phyloP scores from a whole-genome alignment of 78 protist species.

The Tieghemostelium lacteum region DNA sequence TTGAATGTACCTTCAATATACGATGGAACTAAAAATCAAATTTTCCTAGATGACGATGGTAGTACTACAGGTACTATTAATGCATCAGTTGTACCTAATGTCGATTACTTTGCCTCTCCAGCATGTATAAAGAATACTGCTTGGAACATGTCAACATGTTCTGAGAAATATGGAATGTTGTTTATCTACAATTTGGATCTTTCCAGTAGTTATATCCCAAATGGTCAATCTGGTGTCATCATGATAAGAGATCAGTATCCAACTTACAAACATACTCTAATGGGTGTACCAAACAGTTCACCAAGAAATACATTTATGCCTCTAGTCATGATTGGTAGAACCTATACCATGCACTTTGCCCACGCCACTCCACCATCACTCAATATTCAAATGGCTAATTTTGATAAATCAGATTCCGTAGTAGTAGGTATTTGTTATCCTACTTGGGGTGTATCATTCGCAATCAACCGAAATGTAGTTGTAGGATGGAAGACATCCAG shows the following conservation, averaged over 20 bases:
- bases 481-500: background rate
- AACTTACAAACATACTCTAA: background rate
- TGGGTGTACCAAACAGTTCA: conserved; percentile 48
- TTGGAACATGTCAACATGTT: conserved; percentile 25
- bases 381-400: conserved; percentile 55
- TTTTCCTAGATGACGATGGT: conserved; percentile 32
- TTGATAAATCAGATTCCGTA: conserved; percentile 22
- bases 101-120: conserved; percentile 23
- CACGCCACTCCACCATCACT: conserved; percentile 57
- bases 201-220: background rate
- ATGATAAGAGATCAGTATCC: conserved; percentile 58
- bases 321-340: conserved; percentile 34
- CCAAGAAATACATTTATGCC: conserved; percentile 70
- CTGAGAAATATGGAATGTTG: conserved; percentile 18
- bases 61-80: conserved; percentile 12
- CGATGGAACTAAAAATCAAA: conserved; percentile 57
- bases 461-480: conserved; percentile 4
- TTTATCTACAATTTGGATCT: conserved; percentile 32
- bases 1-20: background rate
- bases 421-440: conserved; percentile 76
- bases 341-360: conserved; percentile 65
- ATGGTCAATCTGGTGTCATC: conserved; percentile 9
- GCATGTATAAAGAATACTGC: background rate
- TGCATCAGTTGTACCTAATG: conserved; percentile 31
- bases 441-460: conserved; percentile 55